Evolutionary conservation across 768 basidiomycete species (phyloP), one percentile per base, ranked within the genome.

Genomic region (Gloeophyllum trabeum): DNA sequence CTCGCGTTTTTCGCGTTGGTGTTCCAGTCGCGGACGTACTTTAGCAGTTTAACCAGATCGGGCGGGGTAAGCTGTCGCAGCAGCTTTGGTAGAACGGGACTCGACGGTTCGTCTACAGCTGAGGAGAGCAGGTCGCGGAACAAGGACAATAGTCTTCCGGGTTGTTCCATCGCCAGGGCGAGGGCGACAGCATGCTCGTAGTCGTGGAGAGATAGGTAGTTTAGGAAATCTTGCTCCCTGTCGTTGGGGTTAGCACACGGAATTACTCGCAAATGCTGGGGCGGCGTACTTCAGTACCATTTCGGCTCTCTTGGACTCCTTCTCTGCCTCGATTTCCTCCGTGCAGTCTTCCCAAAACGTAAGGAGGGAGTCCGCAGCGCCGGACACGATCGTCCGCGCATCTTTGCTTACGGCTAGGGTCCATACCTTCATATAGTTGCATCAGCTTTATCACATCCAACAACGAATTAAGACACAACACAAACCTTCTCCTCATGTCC

Each of bases 261-360:
- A 25, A 16, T 7, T 6, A 5, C 4, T 34, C 34, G 19, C 32
- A 20, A 4, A 22, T 26, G 25, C 21, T 14, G 4, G 7, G 18
- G n/a, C n/a, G 20, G 67, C 85, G 54, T 54, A 93, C 94, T 84
- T 87, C 50, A 87, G 69, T 35, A 89, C 86, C 46, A 79, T 60
- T 43, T 85, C 75, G 10, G 76, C 75, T 19, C 87, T 74, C 52
- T 81, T 76, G 4, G 68, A 61, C 52, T 85, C 82, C 55, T 79
- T 83, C 58, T 89, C 82, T 26, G 66, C 63, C 50, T 85, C 80
- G 47, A 86, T 71, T 49, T 86, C 80, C 55, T 85, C 86, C 0
- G 93, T 96, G 47, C 83, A 88, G 59, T 98, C 94, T 61, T 88
- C 71, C 96, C 96, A 98, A 56, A 99, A 85, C 3, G 90, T 98